Conservation (phyloP, 2,329 filamentous ascomycete genomes). For the Tolypocladium sp. region DNA sequence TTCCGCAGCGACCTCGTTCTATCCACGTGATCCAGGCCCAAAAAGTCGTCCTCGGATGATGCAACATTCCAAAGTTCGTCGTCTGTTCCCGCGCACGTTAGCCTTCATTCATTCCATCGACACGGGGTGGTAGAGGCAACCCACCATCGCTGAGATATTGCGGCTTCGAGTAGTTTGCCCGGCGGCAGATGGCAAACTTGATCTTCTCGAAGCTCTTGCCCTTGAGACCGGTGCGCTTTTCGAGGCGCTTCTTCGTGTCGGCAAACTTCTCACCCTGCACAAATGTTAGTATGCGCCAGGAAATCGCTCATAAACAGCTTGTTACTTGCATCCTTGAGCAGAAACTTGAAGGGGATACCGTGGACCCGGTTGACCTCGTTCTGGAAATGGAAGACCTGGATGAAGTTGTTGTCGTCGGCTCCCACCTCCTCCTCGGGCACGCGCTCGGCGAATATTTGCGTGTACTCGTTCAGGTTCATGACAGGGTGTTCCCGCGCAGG, state of each 20-base stretch:
- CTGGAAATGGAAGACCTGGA: constrained; percentile 88
- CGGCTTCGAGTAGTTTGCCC: constrained; percentile 65
- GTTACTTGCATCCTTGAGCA: constrained; percentile 63
- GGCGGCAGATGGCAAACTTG: constrained; percentile 78
- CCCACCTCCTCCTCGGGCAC: constrained; percentile 66
- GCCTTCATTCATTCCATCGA: not conserved
- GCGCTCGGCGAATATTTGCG: constrained; percentile 70
- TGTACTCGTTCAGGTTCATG: constrained; percentile 78
- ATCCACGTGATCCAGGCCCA: constrained; percentile 59
- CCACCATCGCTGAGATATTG: constrained; percentile 82
- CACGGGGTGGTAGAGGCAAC: constrained; percentile 15
- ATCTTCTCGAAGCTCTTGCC: constrained; percentile 99
- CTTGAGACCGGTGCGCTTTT: constrained; percentile 87
- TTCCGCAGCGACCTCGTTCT: constrained; percentile 49
- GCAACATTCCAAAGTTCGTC: constrained; percentile 47
- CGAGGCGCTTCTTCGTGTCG: constrained; percentile 89
- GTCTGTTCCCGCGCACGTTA: constrained; percentile 28
- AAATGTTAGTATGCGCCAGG: constrained; percentile 3
- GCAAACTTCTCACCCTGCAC: constrained; percentile 70
- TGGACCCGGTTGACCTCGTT: constrained; percentile 77
- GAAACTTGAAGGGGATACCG: constrained; percentile 84
- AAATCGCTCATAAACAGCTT: not conserved
- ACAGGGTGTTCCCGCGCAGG: constrained; percentile 63
- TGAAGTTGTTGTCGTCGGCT: constrained; percentile 46
- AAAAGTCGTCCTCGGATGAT: constrained; percentile 47